phyloP scores from a whole-genome alignment of 768 basidiomycete genomes.

The Tricholoma matsutake region DNA sequence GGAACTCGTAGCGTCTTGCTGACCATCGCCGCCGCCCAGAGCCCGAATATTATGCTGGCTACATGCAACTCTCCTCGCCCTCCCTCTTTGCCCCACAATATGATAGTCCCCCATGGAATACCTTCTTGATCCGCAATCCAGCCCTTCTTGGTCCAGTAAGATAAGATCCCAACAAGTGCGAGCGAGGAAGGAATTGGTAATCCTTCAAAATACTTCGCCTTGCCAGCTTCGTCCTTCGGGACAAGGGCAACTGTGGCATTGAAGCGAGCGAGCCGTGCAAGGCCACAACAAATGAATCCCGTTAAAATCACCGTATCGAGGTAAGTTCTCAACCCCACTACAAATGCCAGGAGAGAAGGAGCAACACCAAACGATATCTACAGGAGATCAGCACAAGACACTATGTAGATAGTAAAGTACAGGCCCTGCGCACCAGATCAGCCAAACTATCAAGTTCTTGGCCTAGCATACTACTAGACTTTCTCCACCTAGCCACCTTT shows the following conservation, averaged over 20 bases:
- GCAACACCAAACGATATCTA: constrained; percentile 99
- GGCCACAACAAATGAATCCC: constrained; percentile 91
- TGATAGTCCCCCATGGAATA: constrained; percentile 71
- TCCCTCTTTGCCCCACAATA: constrained; percentile 67
- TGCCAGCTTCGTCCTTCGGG: constrained; percentile 84
- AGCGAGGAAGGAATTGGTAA: constrained; percentile 94
- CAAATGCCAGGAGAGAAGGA: constrained; percentile 89
- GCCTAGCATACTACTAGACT: constrained; percentile 91
- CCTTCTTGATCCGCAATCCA: constrained; percentile 81
- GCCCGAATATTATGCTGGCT: constrained; percentile 70
- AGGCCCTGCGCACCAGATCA: constrained; percentile 67
- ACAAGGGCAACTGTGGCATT: constrained; percentile 96
- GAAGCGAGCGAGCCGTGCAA: constrained; percentile 95
- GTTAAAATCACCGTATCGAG: constrained; percentile 87
- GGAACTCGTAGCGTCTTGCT: constrained; percentile 93
- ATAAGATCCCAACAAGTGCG: constrained; percentile 71
- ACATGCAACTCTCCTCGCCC: constrained; percentile 85
- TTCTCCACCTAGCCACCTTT: constrained; percentile 96
- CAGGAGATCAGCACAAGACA: constrained; percentile 8
- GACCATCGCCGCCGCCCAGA: constrained; percentile 96
- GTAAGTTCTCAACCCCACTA: constrained; percentile 85
- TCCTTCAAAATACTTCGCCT: constrained; percentile 95
- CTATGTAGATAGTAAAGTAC: not conserved
- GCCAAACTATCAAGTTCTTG: constrained; percentile 98
- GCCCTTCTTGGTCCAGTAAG: constrained; percentile 79